phyloP scores from a whole-genome alignment of 1,139 yeast genomes.

The Pichia sp. region DNA sequence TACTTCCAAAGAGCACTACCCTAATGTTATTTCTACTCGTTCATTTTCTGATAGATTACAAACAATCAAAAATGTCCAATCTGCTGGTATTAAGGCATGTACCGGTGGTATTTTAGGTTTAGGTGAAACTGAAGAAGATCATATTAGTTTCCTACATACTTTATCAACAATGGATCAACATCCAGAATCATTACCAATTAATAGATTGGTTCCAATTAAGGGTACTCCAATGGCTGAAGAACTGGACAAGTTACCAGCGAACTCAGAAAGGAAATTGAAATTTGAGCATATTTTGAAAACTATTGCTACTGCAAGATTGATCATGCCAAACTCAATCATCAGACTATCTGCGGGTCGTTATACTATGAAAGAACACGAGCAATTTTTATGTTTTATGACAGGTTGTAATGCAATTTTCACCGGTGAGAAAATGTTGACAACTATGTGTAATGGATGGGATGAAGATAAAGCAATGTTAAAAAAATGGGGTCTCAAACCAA shows the following conservation, averaged over 20 bases:
- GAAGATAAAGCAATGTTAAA: conserved; percentile 62
- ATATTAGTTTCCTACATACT: conserved; percentile 59
- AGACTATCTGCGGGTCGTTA: conserved; percentile 77
- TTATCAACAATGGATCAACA: conserved; percentile 59
- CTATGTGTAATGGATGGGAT: conserved; percentile 82
- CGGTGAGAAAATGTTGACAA: conserved; percentile 74
- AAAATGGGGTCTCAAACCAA: conserved; percentile 67
- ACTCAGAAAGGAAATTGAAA: conserved; percentile 36
- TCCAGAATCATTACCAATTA: conserved; percentile 79
- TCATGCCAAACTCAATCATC: conserved; percentile 66
- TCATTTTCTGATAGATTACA: conserved; percentile 60
- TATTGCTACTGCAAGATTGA: conserved; percentile 64
- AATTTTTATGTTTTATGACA: conserved; percentile 65
- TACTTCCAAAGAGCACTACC: conserved; percentile 71
- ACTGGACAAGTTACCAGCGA: conserved; percentile 28
- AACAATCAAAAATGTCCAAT: conserved; percentile 57
- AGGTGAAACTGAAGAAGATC: conserved; percentile 70
- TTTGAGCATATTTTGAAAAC: conserved; percentile 61
- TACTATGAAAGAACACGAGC: conserved; percentile 74
- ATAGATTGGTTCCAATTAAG: conserved; percentile 65
- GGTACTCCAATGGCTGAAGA: conserved; percentile 72
- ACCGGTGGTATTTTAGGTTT: conserved; percentile 77
- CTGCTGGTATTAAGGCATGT: conserved; percentile 63
- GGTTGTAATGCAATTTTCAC: conserved; percentile 80
- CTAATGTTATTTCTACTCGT: conserved; percentile 62